A percentile compares a stretch with the other conserved stretches of the same genome.
Evolutionary conservation across 345 rosid species (phyloP).

Genomic region (Acer campestre): DNA sequence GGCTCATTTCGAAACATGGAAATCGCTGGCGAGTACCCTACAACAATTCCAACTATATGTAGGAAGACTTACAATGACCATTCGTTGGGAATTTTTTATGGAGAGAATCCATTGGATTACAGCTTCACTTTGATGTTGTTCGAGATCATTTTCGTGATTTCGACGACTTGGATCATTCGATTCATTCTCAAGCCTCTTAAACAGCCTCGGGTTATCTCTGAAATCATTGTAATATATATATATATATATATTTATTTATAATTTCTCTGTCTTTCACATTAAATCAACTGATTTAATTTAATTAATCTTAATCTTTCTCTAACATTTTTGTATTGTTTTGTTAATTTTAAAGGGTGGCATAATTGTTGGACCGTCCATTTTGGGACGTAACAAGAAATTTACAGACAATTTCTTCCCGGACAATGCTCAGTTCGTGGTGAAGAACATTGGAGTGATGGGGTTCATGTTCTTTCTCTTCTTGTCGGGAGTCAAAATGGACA

Average conservation of each 20-base stretch:
- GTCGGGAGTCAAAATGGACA: slow-evolving; percentile 53
- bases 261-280: background rate
- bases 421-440: slow-evolving; percentile 39
- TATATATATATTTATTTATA: background rate
- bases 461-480: slow-evolving; percentile 59
- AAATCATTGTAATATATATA: slow-evolving; percentile 58
- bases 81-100: slow-evolving; percentile 44
- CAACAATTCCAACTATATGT: slow-evolving; percentile 29
- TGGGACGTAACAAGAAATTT: slow-evolving; percentile 49
- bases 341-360: slow-evolving; percentile 61
- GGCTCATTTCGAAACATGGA: background rate
- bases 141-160: slow-evolving; percentile 43
- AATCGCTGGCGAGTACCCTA: background rate
- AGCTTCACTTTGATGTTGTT: slow-evolving; percentile 43
- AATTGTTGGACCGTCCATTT: slow-evolving; percentile 71
- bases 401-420: slow-evolving; percentile 40
- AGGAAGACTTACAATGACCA: slow-evolving; percentile 17
- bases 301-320: background rate
- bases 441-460: slow-evolving; percentile 59
- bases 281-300: background rate
- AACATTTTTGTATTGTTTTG: background rate
- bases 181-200: slow-evolving; percentile 65
- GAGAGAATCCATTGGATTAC: slow-evolving; percentile 42
- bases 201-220: slow-evolving; percentile 72
- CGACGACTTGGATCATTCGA: slow-evolving; percentile 37